Evolutionary conservation across 2,329 filamentous ascomycete genomes (phyloP), one percentile per base, ranked within the genome.

Genomic region (Rhinocladiella mackenziei): DNA sequence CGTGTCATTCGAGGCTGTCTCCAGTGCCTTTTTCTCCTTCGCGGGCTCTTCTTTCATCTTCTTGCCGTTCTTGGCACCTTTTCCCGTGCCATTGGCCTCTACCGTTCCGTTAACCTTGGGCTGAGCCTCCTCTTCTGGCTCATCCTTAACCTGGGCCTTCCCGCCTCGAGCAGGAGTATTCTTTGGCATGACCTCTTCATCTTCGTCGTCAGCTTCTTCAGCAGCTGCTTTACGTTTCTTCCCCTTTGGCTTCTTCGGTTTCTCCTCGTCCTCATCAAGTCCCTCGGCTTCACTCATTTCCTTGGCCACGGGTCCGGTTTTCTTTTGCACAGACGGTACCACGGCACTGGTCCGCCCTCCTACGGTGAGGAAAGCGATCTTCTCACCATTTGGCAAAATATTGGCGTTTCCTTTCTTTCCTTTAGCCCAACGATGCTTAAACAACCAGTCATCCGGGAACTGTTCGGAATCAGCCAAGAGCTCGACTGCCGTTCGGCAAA

Each of bases 311-410:
- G 72, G 68, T 1, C 74, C 78, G 2, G 77, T 81, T 72, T 94
- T 95, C 71, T 89, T 94, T 69, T 97, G 92, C 19, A 92, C 69
- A 9, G 74, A 80, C 0, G 89, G 89, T 0, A 94, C 88, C 39
- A 91, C 84, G 35, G 89, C 94, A 59, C 87, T 95, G 3, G 92
- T 97, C 33, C 92, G 74, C 2, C 91, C 89, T 0, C 91, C 91
- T 0, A 97, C 91, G 0, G 84, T 96, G 36, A 97, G 67, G 60
- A 91, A 92, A 0, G 81, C 80, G 33, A 97, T 82, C 65, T 84
- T 89, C 52, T 89, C 83, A 0, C 92, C 92, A 53, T 80, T 94
- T 0, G 91, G 91, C 19, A 97, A 67, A 36, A 75, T 76, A 3
- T 76, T 78, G 1, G 75, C 66, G 1, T 78, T 74, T 20, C 76